Conservation (phyloP, 2,329 filamentous ascomycete species). For the Rhynchosporium graminicola region DNA sequence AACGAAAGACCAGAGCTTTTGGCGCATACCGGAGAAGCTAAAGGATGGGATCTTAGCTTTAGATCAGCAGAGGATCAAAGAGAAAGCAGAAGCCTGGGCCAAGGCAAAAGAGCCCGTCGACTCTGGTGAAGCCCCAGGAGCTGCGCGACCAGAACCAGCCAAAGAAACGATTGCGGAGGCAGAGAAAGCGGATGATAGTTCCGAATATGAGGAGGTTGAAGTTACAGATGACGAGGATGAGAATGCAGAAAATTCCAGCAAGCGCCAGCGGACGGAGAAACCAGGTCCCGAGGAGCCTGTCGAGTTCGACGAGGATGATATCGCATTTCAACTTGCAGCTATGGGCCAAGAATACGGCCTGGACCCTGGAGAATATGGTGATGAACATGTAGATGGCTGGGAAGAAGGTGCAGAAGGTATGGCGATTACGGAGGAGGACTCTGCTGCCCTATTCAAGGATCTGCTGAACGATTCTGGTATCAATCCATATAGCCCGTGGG, state of each 20-base stretch:
- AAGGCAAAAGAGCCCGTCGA: constrained; percentile 32
- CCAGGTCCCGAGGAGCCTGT: constrained; percentile 50
- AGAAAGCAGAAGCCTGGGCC: constrained; percentile 48
- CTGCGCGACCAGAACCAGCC: constrained; percentile 26
- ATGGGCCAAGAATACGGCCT: constrained; percentile 86
- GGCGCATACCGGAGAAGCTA: constrained; percentile 89
- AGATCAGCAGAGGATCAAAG: constrained; percentile 70
- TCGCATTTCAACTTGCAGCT: constrained; percentile 84
- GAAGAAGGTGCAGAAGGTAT: constrained; percentile 73
- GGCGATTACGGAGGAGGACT: constrained; percentile 73
- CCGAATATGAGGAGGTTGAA: constrained; percentile 65
- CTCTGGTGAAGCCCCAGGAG: constrained; percentile 38
- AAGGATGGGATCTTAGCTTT: constrained; percentile 74
- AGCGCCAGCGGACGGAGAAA: constrained; percentile 51
- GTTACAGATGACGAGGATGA: constrained; percentile 49
- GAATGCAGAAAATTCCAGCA: constrained; percentile 51
- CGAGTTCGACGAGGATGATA: constrained; percentile 93
- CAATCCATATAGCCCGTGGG: constrained; percentile 89
- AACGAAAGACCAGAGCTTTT: constrained; percentile 84
- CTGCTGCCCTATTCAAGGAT: constrained; percentile 77
- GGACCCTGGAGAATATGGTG: constrained; percentile 75
- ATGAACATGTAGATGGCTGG: constrained; percentile 60
- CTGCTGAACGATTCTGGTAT: constrained; percentile 80
- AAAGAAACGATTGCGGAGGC: constrained; percentile 29
- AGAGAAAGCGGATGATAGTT: constrained; percentile 55